Percentiles rank a stretch among this genome's conserved stretches.
Conservation (phyloP, 2,329 filamentous ascomycete species). For the Ceratocystiopsis minuta region DNA sequence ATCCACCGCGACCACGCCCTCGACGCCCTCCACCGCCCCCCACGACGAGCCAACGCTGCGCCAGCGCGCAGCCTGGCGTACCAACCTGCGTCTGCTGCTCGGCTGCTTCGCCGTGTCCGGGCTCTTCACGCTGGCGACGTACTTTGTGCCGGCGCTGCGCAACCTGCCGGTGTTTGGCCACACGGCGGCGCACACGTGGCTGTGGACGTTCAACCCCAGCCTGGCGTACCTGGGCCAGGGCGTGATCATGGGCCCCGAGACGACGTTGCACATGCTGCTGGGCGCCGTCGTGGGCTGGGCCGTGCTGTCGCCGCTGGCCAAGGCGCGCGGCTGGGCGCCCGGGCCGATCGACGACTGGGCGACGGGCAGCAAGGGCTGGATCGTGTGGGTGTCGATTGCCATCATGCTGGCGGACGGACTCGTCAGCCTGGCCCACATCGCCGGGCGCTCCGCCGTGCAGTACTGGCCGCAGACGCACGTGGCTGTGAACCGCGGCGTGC, state of each 20-base stretch:
- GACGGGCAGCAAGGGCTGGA: constrained; percentile 90
- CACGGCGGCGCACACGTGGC: constrained; percentile 58
- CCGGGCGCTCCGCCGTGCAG: constrained; percentile 26
- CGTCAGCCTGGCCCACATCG: constrained; percentile 67
- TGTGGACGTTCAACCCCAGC: constrained; percentile 92
- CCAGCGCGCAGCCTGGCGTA: constrained; percentile 19
- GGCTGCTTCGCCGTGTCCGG: constrained; percentile 42
- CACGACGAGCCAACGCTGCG: constrained; percentile 12
- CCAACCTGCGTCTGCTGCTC: constrained; percentile 35
- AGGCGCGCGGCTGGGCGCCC: constrained; percentile 72
- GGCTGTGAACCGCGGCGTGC: neutral
- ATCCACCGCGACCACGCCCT: too few relatives aligned
- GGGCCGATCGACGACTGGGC: constrained; percentile 81
- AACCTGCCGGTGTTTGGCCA: constrained; percentile 75
- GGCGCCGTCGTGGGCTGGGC: constrained; percentile 85
- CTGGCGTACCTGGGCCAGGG: constrained; percentile 96
- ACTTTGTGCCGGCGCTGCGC: constrained; percentile 73
- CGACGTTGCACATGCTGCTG: constrained; percentile 86
- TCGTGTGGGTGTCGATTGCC: constrained; percentile 86
- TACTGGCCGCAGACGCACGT: constrained; percentile 3
- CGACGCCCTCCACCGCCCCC: constrained; percentile 5
- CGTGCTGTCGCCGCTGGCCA: constrained; percentile 74
- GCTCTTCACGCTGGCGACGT: constrained; percentile 61
- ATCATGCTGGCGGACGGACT: constrained; percentile 95
- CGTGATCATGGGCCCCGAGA: constrained; percentile 95